Percentiles rank a stretch among this genome's conserved stretches.
These are phyloP conservation scores for Tulasnella sp. DNA, from an alignment of 768 basidiomycete genomes.

Conservation along the genomic window DNA sequence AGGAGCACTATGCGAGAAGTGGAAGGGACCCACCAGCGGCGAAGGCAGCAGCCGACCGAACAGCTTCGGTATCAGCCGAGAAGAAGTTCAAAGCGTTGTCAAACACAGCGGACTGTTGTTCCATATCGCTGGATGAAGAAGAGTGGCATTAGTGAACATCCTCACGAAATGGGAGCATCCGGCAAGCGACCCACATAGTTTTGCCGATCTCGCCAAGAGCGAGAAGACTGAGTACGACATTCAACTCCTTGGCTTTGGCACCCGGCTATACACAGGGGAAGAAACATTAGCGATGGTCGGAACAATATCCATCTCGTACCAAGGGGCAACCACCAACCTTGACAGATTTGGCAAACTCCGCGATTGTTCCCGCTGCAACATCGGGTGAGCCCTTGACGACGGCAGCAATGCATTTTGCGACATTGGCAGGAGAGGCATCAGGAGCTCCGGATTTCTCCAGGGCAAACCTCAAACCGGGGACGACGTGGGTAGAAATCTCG, in stretches of 20 bases:
- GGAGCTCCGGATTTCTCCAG: constrained; percentile 64
- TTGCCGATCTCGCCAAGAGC: constrained; percentile 92
- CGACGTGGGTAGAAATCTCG: constrained; percentile 76
- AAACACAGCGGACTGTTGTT: constrained; percentile 75
- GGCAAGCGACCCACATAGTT: constrained; percentile 58
- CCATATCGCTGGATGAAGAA: constrained; percentile 67
- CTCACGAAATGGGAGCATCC: neutral
- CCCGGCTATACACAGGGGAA: constrained; percentile 19
- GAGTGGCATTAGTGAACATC: neutral
- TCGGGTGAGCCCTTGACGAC: constrained; percentile 68
- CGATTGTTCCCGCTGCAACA: constrained; percentile 77
- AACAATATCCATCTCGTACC: neutral
- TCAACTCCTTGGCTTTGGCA: constrained; percentile 52
- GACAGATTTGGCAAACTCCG: constrained; percentile 76
- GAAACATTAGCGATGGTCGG: neutral
- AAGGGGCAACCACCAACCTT: constrained; percentile 51
- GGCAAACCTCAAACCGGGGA: constrained; percentile 66
- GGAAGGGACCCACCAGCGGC: constrained; percentile 62
- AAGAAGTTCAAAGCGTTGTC: constrained; percentile 69
- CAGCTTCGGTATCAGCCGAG: constrained; percentile 73
- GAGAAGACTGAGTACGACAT: constrained; percentile 77
- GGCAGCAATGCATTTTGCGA: constrained; percentile 80
- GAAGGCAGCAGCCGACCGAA: constrained; percentile 88
- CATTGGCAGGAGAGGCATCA: constrained; percentile 54
- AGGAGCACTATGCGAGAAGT: neutral